These are phyloP conservation scores for Hapsidospora chrysogenum DNA, from an alignment of 495 filamentous ascomycete species.

Conservation along the genomic window DNA sequence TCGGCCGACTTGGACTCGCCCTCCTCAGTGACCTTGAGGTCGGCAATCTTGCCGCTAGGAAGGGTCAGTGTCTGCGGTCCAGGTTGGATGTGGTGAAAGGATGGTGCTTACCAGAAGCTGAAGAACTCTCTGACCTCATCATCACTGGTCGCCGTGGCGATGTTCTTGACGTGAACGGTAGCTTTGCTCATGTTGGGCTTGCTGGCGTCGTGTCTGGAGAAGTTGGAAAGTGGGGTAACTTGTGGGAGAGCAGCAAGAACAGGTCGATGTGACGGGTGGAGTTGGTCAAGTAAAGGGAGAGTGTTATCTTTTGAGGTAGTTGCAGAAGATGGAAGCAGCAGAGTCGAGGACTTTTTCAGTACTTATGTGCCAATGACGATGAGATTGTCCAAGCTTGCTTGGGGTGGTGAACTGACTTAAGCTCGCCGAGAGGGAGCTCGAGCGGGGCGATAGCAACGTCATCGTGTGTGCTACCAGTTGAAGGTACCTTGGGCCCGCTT, in stretches of 20 bases:
- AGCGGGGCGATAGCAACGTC: background rate
- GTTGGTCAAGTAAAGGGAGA: too few species aligned
- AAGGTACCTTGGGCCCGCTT: too few species aligned
- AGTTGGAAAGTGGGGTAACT: too few species aligned
- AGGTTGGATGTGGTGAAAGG: background rate
- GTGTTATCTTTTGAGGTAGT: too few species aligned
- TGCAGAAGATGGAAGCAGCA: too few species aligned
- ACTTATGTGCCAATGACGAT: background rate
- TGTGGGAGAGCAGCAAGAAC: too few species aligned
- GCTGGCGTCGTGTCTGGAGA: too few species aligned
- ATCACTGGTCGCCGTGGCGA: slow-evolving; percentile 61
- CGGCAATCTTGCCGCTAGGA: slow-evolving; percentile 74
- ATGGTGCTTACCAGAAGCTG: slow-evolving; percentile 71
- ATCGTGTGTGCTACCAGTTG: too few species aligned
- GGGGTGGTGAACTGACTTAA: background rate
- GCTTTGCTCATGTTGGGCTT: slow-evolving; percentile 8
- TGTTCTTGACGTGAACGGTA: slow-evolving; percentile 53
- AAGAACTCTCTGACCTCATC: slow-evolving; percentile 94
- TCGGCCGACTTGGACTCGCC: slow-evolving; percentile 57
- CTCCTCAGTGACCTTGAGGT: slow-evolving; percentile 58
- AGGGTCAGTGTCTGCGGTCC: slow-evolving; percentile 9
- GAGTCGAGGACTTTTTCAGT: too few species aligned
- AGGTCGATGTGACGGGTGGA: too few species aligned
- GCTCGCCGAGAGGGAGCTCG: background rate
- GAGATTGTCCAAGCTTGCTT: background rate